Percentiles rank a stretch among this genome's conserved stretches.
phyloP scores from a whole-genome alignment of 805 yeast species.

The Maudiozyma pseudohumilis region DNA sequence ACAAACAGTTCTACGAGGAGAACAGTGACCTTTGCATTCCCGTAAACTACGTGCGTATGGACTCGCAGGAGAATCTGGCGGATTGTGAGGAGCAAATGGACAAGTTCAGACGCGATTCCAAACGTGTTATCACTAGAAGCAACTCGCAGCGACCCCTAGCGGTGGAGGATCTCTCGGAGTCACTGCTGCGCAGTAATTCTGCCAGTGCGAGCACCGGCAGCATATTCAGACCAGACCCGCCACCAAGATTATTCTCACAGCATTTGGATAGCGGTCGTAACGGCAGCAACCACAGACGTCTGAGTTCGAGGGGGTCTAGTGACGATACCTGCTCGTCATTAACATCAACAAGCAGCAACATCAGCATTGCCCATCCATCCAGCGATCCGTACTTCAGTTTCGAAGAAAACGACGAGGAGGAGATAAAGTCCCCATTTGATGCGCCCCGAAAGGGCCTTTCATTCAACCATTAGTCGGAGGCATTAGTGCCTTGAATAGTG shows the following conservation, averaged over 20 bases:
- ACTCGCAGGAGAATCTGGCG: constrained; percentile 28
- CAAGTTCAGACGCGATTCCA: constrained; percentile 39
- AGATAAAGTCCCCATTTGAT: no score
- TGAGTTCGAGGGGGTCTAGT: constrained; percentile 3
- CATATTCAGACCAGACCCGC: constrained; percentile 18
- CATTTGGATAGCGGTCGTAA: neutral
- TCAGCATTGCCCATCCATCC: constrained; percentile 12
- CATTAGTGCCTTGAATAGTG: no score
- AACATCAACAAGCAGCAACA: constrained; percentile 13
- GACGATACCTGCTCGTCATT: constrained; percentile 9
- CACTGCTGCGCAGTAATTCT: no score
- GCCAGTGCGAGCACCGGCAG: neutral
- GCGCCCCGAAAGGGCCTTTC: no score
- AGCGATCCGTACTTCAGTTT: constrained; percentile 13
- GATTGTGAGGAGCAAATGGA: constrained; percentile 44
- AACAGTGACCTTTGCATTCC: constrained; percentile 58
- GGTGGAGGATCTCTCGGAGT: neutral
- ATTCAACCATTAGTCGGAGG: no score
- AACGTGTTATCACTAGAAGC: constrained; percentile 27
- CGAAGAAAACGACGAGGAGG: constrained; percentile 14
- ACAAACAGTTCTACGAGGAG: constrained; percentile 60
- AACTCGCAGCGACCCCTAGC: constrained; percentile 25
- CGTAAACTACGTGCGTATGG: constrained; percentile 79
- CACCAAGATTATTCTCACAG: constrained; percentile 20
- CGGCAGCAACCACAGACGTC: neutral